These are phyloP conservation scores for Bodo saltans DNA, from an alignment of 78 protist species.

Conservation along the genomic window DNA sequence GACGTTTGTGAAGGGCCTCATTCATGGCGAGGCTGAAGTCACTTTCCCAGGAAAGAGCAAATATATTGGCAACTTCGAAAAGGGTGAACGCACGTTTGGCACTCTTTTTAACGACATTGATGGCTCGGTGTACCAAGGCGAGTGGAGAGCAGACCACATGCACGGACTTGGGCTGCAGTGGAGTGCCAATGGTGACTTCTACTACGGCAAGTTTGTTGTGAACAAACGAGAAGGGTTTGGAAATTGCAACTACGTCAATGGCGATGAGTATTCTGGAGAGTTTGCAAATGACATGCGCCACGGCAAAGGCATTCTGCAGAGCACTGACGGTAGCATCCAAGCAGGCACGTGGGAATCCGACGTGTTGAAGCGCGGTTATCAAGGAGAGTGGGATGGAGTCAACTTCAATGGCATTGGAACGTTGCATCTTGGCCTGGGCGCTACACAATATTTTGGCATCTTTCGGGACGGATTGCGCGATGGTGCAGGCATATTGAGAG, in stretches of 20 bases:
- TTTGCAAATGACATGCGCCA: background rate
- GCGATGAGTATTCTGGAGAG: background rate
- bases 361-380: background rate
- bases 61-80: background rate
- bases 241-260: background rate
- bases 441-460: too few species aligned
- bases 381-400: conserved; percentile 12
- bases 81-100: conserved; percentile 4
- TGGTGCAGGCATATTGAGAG: too few species aligned
- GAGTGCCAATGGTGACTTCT: conserved; percentile 22
- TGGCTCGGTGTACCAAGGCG: conserved; percentile 33
- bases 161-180: conserved; percentile 33
- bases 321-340: background rate
- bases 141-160: conserved; percentile 20
- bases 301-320: background rate
- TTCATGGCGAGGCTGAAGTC: background rate
- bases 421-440: too few species aligned
- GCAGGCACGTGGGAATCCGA: conserved; percentile 12
- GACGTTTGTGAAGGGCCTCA: background rate
- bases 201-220: background rate
- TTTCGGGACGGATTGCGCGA: too few species aligned
- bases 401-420: too few species aligned
- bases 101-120: background rate
- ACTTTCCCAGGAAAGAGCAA: background rate
- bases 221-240: background rate